Percentiles rank a stretch among this genome's conserved stretches.
Evolutionary conservation across 78 protist species (phyloP).

Genomic region (Neovahlkampfia damariscottae): DNA sequence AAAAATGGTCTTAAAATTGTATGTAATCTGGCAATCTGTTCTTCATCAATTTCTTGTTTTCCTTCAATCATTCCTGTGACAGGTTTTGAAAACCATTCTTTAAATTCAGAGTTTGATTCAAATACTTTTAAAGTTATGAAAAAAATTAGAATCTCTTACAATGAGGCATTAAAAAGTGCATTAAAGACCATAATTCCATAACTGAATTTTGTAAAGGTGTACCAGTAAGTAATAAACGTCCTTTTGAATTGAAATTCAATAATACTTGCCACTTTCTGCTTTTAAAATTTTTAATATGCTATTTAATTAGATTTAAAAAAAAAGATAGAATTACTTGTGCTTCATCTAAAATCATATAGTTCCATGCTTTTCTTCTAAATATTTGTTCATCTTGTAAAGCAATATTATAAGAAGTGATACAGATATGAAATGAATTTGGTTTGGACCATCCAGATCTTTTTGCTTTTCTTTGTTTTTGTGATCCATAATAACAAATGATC

Average conservation of each 20-base stretch:
- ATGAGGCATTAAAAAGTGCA: constrained; percentile 88
- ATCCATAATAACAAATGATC: constrained; percentile 74
- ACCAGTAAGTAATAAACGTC: constrained; percentile 79
- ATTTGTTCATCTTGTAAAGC: constrained; percentile 41
- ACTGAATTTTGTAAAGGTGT: constrained; percentile 93
- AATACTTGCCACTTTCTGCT: constrained; percentile 71
- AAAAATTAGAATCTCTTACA: no score
- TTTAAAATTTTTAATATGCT: constrained; percentile 76
- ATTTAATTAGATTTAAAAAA: no score
- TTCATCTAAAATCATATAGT: constrained; percentile 87
- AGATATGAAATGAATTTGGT: constrained; percentile 65
- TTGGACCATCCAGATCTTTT: constrained; percentile 77
- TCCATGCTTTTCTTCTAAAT: constrained; percentile 58
- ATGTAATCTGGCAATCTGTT: constrained; percentile 52
- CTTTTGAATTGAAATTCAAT: constrained; percentile 50
- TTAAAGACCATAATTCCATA: constrained; percentile 92
- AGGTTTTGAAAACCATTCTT: constrained; percentile 67
- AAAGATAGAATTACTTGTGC: no score
- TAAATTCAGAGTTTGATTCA: constrained; percentile 66
- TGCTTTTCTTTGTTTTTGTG: constrained; percentile 54
- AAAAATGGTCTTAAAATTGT: constrained; percentile 75
- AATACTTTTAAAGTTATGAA: no score
- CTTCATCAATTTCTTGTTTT: constrained; percentile 15
- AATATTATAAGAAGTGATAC: constrained; percentile 76
- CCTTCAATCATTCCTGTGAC: constrained; percentile 60